Evolutionary conservation across 768 basidiomycete species (phyloP).

Genomic region (Mycena olivaceomarginata): DNA sequence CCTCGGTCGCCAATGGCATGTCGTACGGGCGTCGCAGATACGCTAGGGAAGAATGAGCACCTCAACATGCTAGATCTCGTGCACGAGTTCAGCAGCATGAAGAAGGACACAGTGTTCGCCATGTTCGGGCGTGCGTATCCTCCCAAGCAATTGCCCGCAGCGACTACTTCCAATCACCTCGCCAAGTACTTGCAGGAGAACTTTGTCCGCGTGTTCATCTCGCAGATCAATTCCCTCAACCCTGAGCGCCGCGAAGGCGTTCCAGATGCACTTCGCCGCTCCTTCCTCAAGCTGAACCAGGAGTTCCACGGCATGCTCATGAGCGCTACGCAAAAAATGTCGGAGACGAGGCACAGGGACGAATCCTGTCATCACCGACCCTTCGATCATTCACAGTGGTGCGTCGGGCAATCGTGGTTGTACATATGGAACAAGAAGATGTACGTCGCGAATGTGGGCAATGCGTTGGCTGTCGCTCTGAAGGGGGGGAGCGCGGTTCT

Average conservation of each 20-base stretch:
- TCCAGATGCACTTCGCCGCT: constrained; percentile 87
- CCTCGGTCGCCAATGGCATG: no score
- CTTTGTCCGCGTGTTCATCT: constrained; percentile 69
- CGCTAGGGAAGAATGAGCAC: no score
- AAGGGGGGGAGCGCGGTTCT: constrained; percentile 82
- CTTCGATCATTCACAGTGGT: constrained; percentile 78
- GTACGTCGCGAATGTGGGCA: constrained; percentile 66
- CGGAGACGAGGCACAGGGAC: constrained; percentile 73
- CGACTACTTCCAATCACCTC: constrained; percentile 66
- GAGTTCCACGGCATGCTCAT: constrained; percentile 83
- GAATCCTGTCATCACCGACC: constrained; percentile 60
- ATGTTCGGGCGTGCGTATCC: constrained; percentile 92
- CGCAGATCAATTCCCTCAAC: constrained; percentile 72
- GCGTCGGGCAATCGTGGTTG: constrained; percentile 91
- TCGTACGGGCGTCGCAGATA: no score
- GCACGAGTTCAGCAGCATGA: constrained; percentile 85
- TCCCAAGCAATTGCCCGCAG: constrained; percentile 61
- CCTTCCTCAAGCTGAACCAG: constrained; percentile 93
- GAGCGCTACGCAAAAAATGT: constrained; percentile 79
- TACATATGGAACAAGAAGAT: constrained; percentile 89
- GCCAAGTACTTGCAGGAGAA: no score
- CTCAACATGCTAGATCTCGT: constrained; percentile 96
- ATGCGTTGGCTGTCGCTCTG: constrained; percentile 80
- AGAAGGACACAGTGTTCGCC: constrained; percentile 93
- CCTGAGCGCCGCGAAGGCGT: constrained; percentile 72